phyloP scores from a whole-genome alignment of 2,329 filamentous ascomycete species.

The Aureobasidium pullulans region DNA sequence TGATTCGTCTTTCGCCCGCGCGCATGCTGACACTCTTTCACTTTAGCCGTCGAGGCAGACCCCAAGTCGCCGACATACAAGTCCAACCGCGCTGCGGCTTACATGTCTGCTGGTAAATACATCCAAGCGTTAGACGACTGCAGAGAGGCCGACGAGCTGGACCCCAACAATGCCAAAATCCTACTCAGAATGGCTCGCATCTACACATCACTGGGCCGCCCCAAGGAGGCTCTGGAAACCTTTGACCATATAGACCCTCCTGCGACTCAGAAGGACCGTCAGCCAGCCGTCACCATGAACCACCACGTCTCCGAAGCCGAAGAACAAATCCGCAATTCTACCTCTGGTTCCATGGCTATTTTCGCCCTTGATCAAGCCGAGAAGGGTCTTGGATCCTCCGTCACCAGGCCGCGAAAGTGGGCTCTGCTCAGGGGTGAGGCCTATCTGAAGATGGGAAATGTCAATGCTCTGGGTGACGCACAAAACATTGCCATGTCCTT shows the following conservation, averaged over 20 bases:
- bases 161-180: constrained; percentile 81
- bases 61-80: constrained; percentile 83
- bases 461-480: constrained; percentile 82
- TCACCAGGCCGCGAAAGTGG: constrained; percentile 84
- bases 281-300: constrained; percentile 76
- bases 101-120: constrained; percentile 80
- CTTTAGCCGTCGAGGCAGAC: constrained; percentile 74
- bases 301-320: constrained; percentile 74
- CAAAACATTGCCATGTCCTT: constrained; percentile 87
- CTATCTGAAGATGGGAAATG: constrained; percentile 83
- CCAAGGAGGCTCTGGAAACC: constrained; percentile 76
- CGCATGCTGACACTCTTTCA: constrained; percentile 19
- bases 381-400: constrained; percentile 65
- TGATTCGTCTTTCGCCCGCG: constrained; percentile 10
- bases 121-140: constrained; percentile 79
- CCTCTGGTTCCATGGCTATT: constrained; percentile 81
- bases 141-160: constrained; percentile 70
- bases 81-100: constrained; percentile 89
- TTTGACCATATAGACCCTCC: constrained; percentile 73
- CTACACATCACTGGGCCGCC: constrained; percentile 77
- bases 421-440: constrained; percentile 86
- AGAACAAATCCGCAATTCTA: constrained; percentile 65
- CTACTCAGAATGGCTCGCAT: constrained; percentile 81
- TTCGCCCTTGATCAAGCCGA: constrained; percentile 89
- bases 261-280: constrained; percentile 77